Evolutionary conservation across 2,329 filamentous ascomycete species (phyloP).

Genomic region (Colletotrichum sp.): DNA sequence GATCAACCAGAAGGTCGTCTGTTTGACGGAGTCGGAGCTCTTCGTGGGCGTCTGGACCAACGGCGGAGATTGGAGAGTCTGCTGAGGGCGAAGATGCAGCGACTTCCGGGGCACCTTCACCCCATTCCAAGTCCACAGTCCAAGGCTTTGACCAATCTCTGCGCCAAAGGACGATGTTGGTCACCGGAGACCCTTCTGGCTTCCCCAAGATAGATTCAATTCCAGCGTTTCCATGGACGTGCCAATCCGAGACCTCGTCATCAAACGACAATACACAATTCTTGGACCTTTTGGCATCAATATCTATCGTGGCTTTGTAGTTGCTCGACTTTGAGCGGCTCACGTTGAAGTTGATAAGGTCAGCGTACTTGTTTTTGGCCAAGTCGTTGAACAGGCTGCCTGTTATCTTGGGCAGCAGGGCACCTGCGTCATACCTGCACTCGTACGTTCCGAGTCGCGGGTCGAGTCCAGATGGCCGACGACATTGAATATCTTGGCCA

Average conservation of each 20-base stretch:
- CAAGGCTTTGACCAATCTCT: slow-evolving; percentile 79
- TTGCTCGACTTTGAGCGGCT: slow-evolving; percentile 36
- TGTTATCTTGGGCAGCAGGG: slow-evolving; percentile 57
- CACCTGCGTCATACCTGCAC: too few species aligned
- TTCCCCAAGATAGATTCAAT: slow-evolving; percentile 71
- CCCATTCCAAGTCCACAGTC: slow-evolving; percentile 76
- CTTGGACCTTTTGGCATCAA: slow-evolving; percentile 78
- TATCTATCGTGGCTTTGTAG: slow-evolving; percentile 64
- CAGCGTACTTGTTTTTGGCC: slow-evolving; percentile 43
- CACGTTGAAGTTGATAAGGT: slow-evolving; percentile 72
- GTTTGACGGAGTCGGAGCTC: slow-evolving; percentile 31
- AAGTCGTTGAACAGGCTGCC: slow-evolving; percentile 40
- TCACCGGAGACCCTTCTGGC: slow-evolving; percentile 64
- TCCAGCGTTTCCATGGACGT: slow-evolving; percentile 63
- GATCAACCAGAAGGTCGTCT: slow-evolving; percentile 40
- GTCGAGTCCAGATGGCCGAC: not conserved
- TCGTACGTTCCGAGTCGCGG: too few species aligned
- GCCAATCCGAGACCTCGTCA: slow-evolving; percentile 66
- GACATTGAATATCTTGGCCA: slow-evolving; percentile 55
- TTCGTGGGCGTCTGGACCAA: not conserved
- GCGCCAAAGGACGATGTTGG: slow-evolving; percentile 80
- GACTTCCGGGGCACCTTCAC: slow-evolving; percentile 28
- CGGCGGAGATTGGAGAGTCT: not conserved
- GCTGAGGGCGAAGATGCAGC: not conserved
- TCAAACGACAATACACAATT: slow-evolving; percentile 78